Conservation (phyloP, 139 green algal genomes). For the Closterium sp. region DNA sequence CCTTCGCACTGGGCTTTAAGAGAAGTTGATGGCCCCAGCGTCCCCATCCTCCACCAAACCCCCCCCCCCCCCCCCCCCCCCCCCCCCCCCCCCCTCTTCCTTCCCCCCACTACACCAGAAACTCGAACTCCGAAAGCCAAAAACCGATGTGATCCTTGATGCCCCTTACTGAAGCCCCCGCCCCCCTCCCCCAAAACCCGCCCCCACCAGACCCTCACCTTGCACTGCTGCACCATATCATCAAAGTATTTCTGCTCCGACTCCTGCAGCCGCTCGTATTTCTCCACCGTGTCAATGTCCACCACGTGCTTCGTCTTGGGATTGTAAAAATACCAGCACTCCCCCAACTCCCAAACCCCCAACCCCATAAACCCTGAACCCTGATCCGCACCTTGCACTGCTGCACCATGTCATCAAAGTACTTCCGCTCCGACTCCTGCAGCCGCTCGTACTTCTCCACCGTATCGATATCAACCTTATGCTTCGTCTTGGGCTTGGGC, state of each 20-base stretch:
- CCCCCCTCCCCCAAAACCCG: neutral
- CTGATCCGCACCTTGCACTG: conserved; percentile 88
- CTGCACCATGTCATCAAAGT: conserved; percentile 98
- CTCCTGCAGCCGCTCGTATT: conserved; percentile 82
- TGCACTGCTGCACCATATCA: conserved; percentile 97
- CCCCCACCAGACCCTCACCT: conserved; percentile 63
- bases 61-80: neutral
- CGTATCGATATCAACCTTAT: conserved; percentile 99
- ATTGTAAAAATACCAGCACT: too few relatives aligned
- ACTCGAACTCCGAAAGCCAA: too few relatives aligned
- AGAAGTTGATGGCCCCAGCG: too few relatives aligned
- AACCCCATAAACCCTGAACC: neutral
- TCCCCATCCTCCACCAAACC: too few relatives aligned
- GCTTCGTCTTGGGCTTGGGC: conserved; percentile 99
- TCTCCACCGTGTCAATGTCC: conserved; percentile 97
- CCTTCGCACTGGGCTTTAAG: too few relatives aligned
- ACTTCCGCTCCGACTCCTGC: conserved; percentile 82
- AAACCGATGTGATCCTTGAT: too few relatives aligned
- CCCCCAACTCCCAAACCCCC: too few relatives aligned
- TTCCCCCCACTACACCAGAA: conserved; percentile 34
- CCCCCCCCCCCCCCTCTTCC: neutral
- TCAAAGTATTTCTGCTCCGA: conserved; percentile 91
- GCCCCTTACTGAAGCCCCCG: too few relatives aligned
- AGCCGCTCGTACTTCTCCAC: conserved; percentile 97
- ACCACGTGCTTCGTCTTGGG: conserved; percentile 91